A percentile compares a stretch with the other conserved stretches of the same genome.
Evolutionary conservation across 139 green algal species (phyloP).

Genomic region (Chlamydomonas eustigma): DNA sequence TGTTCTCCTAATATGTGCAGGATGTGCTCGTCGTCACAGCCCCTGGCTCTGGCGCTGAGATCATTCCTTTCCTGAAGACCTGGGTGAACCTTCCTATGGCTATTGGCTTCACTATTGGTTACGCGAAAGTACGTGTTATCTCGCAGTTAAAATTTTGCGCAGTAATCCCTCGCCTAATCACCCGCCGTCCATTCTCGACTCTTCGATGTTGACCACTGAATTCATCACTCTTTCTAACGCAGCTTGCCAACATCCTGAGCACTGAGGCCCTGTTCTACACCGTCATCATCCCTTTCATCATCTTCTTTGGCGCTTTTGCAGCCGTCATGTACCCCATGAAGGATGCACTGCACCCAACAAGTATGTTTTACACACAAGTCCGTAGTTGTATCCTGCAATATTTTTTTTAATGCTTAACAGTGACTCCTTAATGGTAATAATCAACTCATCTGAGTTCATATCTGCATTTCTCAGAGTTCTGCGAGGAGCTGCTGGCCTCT

Average conservation of each 20-base stretch:
- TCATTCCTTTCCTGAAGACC: constrained; percentile 99
- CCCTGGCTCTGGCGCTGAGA: constrained; percentile 91
- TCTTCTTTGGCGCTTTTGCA: constrained; percentile 95
- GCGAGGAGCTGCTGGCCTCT: constrained; percentile 69
- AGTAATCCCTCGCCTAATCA: no score
- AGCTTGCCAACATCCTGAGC: constrained; percentile 89
- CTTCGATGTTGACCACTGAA: not conserved
- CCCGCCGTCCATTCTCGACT: no score
- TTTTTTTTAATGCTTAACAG: no score
- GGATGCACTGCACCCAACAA: constrained; percentile 87
- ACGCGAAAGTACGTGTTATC: constrained; percentile 78
- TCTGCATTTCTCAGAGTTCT: constrained; percentile 52
- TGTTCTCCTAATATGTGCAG: constrained; percentile 53
- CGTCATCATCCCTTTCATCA: constrained; percentile 98
- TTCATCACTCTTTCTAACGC: constrained; percentile 20
- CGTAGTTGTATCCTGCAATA: no score
- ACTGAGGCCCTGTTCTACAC: constrained; percentile 94
- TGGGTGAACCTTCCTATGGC: constrained; percentile 95
- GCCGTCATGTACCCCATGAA: constrained; percentile 94
- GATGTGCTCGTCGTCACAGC: constrained; percentile 98
- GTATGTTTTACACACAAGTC: no score
- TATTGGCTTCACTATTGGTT: constrained; percentile 92
- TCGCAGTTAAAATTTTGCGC: not conserved
- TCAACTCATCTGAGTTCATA: no score
- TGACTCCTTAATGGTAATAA: no score